Base-by-base conservation (phyloP, 1,284 basidiomycete genomes). In the Melampsora americana region DNA sequence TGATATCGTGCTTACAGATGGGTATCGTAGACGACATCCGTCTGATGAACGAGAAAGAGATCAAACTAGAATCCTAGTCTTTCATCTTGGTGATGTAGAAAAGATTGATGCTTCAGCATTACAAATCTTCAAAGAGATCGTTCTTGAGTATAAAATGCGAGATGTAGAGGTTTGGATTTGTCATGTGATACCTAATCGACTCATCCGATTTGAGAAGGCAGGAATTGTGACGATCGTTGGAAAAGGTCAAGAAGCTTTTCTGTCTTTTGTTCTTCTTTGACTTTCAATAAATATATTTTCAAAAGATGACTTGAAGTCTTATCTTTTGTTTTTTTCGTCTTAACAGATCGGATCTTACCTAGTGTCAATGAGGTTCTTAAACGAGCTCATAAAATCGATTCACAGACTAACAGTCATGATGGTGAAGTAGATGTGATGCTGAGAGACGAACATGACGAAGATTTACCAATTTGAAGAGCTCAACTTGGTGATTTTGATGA, bases 91-190 rank as follows among this genome's bases (percentile, higher is more conserved):
- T 48, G 72, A 75, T 50, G 72, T 75, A 1, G 72, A 75, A 46
- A 56, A 75, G 30, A 67, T 75, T 18, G 72, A 75, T 50, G 64
- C 66, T 20, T 75, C 72, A 42, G 72, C 72, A 9, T 44, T 75
- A 48, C 72, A 75, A 42, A 75, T 75, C 28, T 61, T 75, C 30
- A 66, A 67, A 48, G 72, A 75, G 46, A 66, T 75, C 42, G 23
- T 75, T 2, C 39, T 67, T 20, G 72, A 75, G 16, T 75, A 75
- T 56, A 46, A 67, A 53, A 53, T 60, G 28, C 48, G 72, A 30
- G 48, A 75, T 20, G 72, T 75, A 42, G 59, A 56, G 12, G 72
- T 75, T 66, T 75, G 72, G 72, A 44, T 75, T 59, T 75, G 72
- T 67, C 72, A 75, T 50, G 53, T 75, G 39, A 67, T 53, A 28